These are phyloP conservation scores for Podospora appendiculata DNA, from an alignment of 495 filamentous ascomycete genomes.

Conservation along the genomic window DNA sequence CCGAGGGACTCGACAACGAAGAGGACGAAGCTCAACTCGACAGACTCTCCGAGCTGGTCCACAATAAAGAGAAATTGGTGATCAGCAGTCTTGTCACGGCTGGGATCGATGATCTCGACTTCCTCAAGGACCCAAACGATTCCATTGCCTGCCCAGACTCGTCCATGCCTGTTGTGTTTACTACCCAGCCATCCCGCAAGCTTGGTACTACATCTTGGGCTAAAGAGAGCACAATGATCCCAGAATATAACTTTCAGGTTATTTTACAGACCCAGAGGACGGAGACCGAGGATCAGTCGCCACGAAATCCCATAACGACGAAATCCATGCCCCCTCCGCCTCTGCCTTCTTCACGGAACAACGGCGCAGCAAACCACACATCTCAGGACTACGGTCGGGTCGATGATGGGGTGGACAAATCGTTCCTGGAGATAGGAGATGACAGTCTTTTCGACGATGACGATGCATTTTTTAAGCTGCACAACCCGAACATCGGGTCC, in stretches of 20 bases:
- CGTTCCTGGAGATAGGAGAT: constrained; percentile 23
- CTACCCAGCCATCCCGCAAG: constrained; percentile 12
- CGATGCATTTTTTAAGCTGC: constrained; percentile 17
- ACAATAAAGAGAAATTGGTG: constrained; percentile 19
- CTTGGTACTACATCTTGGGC: constrained; percentile 1
- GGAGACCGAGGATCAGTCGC: not conserved
- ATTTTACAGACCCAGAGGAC: constrained; percentile 41
- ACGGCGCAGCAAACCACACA: not conserved
- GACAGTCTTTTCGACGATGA: constrained; percentile 35
- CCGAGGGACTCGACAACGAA: constrained; percentile 26
- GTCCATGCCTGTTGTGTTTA: constrained; percentile 12
- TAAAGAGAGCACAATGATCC: constrained; percentile 19
- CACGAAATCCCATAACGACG: not conserved
- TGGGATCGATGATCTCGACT: constrained; percentile 27
- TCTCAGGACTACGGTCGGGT: not conserved
- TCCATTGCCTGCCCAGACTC: constrained; percentile 14
- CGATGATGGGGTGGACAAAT: not conserved
- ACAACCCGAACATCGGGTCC: not conserved
- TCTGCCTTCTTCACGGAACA: not conserved
- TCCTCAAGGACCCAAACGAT: constrained; percentile 20
- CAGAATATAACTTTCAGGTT: constrained; percentile 34
- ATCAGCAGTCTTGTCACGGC: constrained; percentile 22
- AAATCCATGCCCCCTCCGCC: not conserved
- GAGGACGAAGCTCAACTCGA: constrained; percentile 31
- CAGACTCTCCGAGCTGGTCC: constrained; percentile 22